A percentile compares a stretch with the other conserved stretches of the same genome.
phyloP scores from a whole-genome alignment of 2,329 filamentous ascomycete genomes.

The Arthrocladium fulminans region DNA sequence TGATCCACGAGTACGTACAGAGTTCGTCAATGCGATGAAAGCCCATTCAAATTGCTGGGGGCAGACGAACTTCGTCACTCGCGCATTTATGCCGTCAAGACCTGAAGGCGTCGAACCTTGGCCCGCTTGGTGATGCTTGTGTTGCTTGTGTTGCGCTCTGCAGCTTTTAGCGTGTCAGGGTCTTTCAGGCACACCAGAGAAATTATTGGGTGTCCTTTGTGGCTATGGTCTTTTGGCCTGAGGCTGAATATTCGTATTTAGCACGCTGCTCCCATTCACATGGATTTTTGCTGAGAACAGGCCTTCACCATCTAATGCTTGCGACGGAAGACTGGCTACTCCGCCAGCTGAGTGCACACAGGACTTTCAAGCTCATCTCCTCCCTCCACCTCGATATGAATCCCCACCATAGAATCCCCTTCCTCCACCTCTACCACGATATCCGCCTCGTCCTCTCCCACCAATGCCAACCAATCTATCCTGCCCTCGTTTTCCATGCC shows the following conservation, averaged over 20 bases:
- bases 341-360: no score
- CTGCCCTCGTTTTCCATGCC: slow-evolving; percentile 32
- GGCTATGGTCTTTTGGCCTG: no score
- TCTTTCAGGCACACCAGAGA: no score
- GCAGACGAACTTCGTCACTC: neutral
- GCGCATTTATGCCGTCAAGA: neutral
- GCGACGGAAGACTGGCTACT: no score
- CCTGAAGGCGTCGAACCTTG: neutral
- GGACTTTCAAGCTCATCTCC: slow-evolving; percentile 13
- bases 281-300: no score
- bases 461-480: slow-evolving; percentile 28
- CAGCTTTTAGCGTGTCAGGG: neutral
- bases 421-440: slow-evolving; percentile 27
- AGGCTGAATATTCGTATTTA: no score
- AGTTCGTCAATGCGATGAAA: no score
- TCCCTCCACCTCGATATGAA: slow-evolving; percentile 16
- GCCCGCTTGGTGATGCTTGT: neutral
- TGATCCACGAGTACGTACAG: no score
- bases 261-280: no score
- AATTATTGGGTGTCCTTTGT: no score
- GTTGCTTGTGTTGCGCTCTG: neutral
- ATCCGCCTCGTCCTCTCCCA: slow-evolving; percentile 26
- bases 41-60: no score
- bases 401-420: slow-evolving; percentile 13
- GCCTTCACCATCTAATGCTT: no score